Base-by-base conservation (phyloP, 1,139 yeast genomes). In the Meyerozyma elateridarum region DNA sequence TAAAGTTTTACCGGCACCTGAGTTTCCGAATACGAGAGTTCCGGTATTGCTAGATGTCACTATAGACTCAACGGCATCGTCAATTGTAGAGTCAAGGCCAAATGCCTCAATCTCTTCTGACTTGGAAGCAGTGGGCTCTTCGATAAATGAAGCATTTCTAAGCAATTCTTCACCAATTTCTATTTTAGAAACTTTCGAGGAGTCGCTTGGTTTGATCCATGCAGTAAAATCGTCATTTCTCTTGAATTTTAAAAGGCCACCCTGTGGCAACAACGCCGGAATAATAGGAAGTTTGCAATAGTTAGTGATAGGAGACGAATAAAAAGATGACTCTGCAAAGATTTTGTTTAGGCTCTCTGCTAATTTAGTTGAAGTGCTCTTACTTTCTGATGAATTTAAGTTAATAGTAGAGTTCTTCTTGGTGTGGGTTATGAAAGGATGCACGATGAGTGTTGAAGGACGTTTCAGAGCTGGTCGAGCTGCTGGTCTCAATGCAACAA, bases 1-100 rank as follows among this genome's bases (percentile, higher is more conserved):
- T 2, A 76, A 59, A 0, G 91, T 61, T 51, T 89, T 89, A 1
- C 96, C 97, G 40, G 87, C 71, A 0, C 96, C 96, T 1, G 85
- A 63, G 22, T 79, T 63, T 0, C 97, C 97, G 44, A 77, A 71
- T 0, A 89, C 51, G 33, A 85, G 59, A 1, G 60, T 46, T 3
- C 93, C 87, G 2, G 67, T 45, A 36, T 68, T 64, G 27, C 61
- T 62, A 29, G 79, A 70, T 31, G 70, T 52, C 8, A 63, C 51
- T 8, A 84, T 52, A 1, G 72, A 54, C 8, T 64, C 65, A 1
- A 62, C 49, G 11, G 76, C 51, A n/a, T 64, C 64, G 0, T 52
- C 53, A 5, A 79, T 45, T 2, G 66, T 50, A 3, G 55, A 49
- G 24, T 79, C 80, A 29, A 80, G 62, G 0, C 91, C 95, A 25